Conservation (phyloP, 2,329 filamentous ascomycete genomes). For the Aspergillus tamarii region DNA sequence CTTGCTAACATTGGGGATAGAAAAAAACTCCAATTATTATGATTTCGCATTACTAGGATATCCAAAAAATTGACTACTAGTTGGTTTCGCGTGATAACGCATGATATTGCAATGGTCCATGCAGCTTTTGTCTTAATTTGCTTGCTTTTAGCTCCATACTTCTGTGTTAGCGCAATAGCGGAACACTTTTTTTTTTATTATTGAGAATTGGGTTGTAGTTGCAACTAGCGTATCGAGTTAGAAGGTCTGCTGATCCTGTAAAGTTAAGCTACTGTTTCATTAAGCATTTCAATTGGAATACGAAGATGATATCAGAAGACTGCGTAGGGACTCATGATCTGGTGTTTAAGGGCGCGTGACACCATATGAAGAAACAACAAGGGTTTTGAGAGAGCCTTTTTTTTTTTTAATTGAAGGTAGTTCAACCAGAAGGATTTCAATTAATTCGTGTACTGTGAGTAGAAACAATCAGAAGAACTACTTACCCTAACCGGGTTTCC, state of each 20-base stretch:
- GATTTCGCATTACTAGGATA: slow-evolving; percentile 15
- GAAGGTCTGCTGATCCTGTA: background rate
- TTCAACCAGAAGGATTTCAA: no score
- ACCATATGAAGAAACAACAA: background rate
- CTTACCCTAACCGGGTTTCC: background rate
- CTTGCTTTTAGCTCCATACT: background rate
- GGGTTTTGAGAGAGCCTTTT: background rate
- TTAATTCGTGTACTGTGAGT: no score
- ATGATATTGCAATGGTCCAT: slow-evolving; percentile 2
- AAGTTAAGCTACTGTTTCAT: background rate
- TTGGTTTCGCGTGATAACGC: slow-evolving; percentile 14
- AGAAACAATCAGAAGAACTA: no score
- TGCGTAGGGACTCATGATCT: background rate
- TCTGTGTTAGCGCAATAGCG: background rate
- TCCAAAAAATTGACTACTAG: slow-evolving; percentile 13
- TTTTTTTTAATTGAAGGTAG: no score
- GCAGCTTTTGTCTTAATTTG: background rate
- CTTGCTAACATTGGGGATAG: slow-evolving; percentile 24
- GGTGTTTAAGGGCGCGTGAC: slow-evolving; percentile 10
- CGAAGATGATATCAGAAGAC: background rate
- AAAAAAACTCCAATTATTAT: slow-evolving; percentile 7
- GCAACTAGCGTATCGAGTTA: background rate
- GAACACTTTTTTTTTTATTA: background rate
- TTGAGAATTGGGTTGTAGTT: background rate
- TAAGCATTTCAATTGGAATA: background rate